These are phyloP conservation scores for Byssoonygena ceratinophila DNA, from an alignment of 2,329 filamentous ascomycete genomes.

Conservation along the genomic window DNA sequence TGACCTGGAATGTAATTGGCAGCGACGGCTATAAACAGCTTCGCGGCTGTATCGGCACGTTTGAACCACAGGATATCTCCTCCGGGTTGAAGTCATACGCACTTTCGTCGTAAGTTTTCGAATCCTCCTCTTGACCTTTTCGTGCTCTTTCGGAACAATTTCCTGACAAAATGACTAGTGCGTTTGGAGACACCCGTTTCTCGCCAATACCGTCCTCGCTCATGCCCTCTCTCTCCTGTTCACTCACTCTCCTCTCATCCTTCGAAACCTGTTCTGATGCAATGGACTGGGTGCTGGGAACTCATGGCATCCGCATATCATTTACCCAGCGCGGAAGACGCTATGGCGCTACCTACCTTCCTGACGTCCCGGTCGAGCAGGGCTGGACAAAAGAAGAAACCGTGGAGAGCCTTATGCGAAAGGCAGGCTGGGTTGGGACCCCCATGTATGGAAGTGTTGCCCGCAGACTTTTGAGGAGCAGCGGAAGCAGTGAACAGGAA, in stretches of 20 bases:
- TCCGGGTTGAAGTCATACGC: constrained; percentile 69
- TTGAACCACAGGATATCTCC: constrained; percentile 63
- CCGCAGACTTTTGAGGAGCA: constrained; percentile 33
- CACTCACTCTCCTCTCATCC: constrained; percentile 72
- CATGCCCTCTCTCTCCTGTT: constrained; percentile 40
- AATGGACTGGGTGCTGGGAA: constrained; percentile 77
- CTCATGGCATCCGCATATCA: constrained; percentile 75
- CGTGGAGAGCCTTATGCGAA: constrained; percentile 77
- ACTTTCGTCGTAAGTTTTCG: constrained; percentile 54
- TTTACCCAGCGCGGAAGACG: constrained; percentile 64
- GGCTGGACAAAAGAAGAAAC: constrained; percentile 94
- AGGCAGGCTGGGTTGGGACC: constrained; percentile 77
- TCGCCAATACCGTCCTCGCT: constrained; percentile 45
- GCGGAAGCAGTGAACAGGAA: constrained; percentile 21
- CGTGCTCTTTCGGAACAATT: background rate
- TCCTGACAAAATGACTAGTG: constrained; percentile 33
- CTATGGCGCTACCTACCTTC: constrained; percentile 81
- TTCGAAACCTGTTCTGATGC: constrained; percentile 66
- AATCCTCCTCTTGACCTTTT: background rate
- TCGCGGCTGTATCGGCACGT: constrained; percentile 93
- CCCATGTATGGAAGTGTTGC: constrained; percentile 26
- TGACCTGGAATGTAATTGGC: constrained; percentile 80
- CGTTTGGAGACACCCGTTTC: constrained; percentile 55
- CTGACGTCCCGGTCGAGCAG: constrained; percentile 83
- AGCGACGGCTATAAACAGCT: constrained; percentile 54